Evolutionary conservation across 306 rosid genomes (phyloP), one percentile per base, ranked within the genome.

Genomic region (Crataegus laevigata): DNA sequence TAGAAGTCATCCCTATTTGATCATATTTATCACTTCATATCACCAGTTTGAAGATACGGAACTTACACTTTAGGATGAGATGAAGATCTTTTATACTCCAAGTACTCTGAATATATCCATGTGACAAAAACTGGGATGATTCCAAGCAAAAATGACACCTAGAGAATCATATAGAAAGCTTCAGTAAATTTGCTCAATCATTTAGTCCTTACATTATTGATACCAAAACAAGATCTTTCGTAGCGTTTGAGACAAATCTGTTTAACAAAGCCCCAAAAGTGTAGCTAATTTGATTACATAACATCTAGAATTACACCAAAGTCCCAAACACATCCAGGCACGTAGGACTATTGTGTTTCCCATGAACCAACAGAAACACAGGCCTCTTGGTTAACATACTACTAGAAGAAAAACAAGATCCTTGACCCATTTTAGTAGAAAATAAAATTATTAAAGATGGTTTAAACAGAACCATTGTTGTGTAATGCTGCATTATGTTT

Each of bases 71-170:
- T 96, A 74, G 87, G 80, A 78, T 90, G 85, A 66, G 85, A 78
- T 36, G 88, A 78, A 77, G 84, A 66, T 87, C 73, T 96, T 89
- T 79, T 89, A 80, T 90, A 90, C 71, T 92, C 98, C 43, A 92
- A 85, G 88, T 85, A 96, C 87, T 96, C 98, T 57, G 99, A 85
- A 87, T 96, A 96, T 79, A 92, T 84, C 98, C 99, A 92, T 14
- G 98, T 79, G 67, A 92, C 92, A 84, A 92, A 90, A 75, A 91
- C 76, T 28, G 98, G 99, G 84, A 96, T 86, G 77, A 89, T 72
- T 26, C 98, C 98, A 76, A 96, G 87, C 84, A 92, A 82, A 80
- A 96, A 89, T 4, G 98, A 92, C 86, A 96, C 96, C 99, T 96
- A 85, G 43, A 18, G 38, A 77, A 82, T 71, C 78, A 82, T 8